Conservation (phyloP, 1,284 basidiomycete species). For the Cryptococcus floricola region DNA sequence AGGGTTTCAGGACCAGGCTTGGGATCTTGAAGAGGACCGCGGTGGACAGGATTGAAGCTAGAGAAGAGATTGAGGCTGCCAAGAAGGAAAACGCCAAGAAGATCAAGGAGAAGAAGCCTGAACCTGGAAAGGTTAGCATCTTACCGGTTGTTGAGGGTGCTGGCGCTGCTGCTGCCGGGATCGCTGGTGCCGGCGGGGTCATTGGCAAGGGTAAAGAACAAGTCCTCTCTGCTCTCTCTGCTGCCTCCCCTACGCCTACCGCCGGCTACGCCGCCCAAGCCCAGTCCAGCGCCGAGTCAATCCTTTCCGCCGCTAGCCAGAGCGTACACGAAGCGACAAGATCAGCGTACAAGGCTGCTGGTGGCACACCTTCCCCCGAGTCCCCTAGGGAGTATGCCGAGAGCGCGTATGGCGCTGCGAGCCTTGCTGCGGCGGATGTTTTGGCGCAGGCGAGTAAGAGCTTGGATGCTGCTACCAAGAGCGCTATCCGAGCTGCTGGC, state of each 20-base stretch:
- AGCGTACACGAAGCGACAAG: constrained; percentile 19
- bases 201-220: constrained; percentile 44
- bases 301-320: constrained; percentile 8
- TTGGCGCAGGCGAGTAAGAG: constrained; percentile 2
- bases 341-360: constrained; percentile 10
- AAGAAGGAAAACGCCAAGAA: neutral
- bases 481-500: constrained; percentile 19
- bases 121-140: constrained; percentile 26
- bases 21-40: constrained; percentile 28
- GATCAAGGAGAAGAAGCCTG: constrained; percentile 2
- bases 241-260: constrained; percentile 13
- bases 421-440: constrained; percentile 1
- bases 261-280: constrained; percentile 15
- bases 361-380: constrained; percentile 16
- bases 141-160: constrained; percentile 29
- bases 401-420: constrained; percentile 13
- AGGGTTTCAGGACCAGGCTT: constrained; percentile 28
- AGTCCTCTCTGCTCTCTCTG: constrained; percentile 31
- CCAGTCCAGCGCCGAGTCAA: constrained; percentile 11
- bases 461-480: constrained; percentile 21
- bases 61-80: constrained; percentile 22
- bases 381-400: constrained; percentile 12
- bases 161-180: constrained; percentile 17
- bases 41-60: constrained; percentile 33
- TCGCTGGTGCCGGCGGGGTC: constrained; percentile 14